These are phyloP conservation scores for Medicago ruthenica DNA, from an alignment of 306 rosid genomes.

Conservation along the genomic window DNA sequence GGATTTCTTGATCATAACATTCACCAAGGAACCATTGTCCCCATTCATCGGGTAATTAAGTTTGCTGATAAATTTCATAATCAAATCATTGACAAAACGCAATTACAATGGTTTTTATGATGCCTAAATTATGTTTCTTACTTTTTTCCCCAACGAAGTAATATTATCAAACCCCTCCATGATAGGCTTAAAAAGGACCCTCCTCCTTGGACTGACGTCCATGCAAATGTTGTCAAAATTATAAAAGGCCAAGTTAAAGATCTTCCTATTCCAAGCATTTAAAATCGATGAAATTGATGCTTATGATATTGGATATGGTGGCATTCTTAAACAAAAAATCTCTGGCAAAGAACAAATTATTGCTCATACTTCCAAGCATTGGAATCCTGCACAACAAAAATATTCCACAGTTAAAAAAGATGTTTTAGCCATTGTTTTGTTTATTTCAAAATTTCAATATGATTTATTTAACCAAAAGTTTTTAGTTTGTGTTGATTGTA, in stretches of 20 bases:
- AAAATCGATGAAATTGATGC: no score
- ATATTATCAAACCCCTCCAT: background rate
- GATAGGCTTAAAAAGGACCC: background rate
- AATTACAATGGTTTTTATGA: no score
- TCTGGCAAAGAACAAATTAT: no score
- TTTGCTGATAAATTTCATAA: no score
- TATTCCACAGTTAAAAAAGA: background rate
- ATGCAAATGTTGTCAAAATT: background rate
- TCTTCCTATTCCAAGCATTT: no score
- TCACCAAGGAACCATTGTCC: background rate
- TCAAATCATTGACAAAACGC: no score
- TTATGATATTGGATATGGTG: no score
- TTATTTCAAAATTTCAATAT: background rate
- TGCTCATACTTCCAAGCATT: background rate
- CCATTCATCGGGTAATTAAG: no score
- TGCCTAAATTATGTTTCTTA: no score
- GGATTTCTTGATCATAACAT: no score
- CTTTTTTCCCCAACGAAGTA: background rate
- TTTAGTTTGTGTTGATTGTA: conserved; percentile 7
- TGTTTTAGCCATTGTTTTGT: background rate
- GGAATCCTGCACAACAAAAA: background rate
- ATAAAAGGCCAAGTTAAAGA: no score
- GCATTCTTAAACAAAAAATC: no score
- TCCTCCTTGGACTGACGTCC: background rate
- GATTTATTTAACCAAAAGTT: background rate